Percentiles rank a stretch among this genome's conserved stretches.
These are phyloP conservation scores for Centrapalus pauciflorus DNA, from an alignment of 129 eudicot species.

Conservation along the genomic window DNA sequence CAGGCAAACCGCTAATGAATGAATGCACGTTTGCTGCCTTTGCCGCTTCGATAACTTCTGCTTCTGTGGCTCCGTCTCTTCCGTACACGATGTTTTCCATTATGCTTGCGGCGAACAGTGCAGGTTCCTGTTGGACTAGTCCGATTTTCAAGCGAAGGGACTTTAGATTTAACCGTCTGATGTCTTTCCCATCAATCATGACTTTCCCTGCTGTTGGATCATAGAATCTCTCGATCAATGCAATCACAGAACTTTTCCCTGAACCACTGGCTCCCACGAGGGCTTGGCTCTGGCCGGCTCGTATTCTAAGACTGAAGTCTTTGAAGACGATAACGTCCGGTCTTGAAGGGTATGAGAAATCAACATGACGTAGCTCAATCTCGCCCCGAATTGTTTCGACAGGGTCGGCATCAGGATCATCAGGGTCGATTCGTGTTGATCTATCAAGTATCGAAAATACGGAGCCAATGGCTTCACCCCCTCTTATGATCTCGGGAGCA, in stretches of 20 bases:
- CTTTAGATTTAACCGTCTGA: conserved; percentile 63
- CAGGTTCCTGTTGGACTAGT: conserved; percentile 90
- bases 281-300: conserved; percentile 96
- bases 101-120: conserved; percentile 83
- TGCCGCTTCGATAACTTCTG: conserved; percentile 88
- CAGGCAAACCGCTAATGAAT: conserved; percentile 80
- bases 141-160: conserved; percentile 76
- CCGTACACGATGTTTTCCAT: conserved; percentile 90
- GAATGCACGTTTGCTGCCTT: conserved; percentile 82
- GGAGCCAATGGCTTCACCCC: conserved; percentile 97
- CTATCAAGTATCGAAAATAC: conserved; percentile 83
- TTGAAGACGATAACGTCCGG: conserved; percentile 76
- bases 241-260: conserved; percentile 85
- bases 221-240: conserved; percentile 78
- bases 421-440: conserved; percentile 74
- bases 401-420: conserved; percentile 70
- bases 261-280: conserved; percentile 97
- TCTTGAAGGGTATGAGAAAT: conserved; percentile 87
- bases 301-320: conserved; percentile 79
- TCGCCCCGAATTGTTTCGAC: conserved; percentile 79
- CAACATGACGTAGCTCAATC: conserved; percentile 85
- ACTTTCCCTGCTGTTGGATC: conserved; percentile 83
- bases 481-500: conserved; percentile 88
- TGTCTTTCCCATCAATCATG: conserved; percentile 93
- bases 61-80: conserved; percentile 85